Conservation (phyloP, 768 basidiomycete species). For the Trametes gibbosa region DNA sequence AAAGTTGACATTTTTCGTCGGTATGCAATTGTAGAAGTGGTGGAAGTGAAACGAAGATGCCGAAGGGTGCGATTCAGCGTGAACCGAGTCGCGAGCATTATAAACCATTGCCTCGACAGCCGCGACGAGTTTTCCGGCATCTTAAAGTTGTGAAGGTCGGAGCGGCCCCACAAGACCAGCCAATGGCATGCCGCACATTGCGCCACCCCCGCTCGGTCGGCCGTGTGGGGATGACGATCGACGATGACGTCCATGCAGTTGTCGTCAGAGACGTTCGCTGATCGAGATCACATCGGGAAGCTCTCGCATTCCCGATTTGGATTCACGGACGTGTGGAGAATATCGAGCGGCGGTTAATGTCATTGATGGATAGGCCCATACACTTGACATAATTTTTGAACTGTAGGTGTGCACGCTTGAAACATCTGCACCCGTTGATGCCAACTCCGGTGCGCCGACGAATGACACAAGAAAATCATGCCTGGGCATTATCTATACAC, state of each 20-base stretch:
- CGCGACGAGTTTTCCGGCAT: background rate
- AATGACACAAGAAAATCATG: too few species aligned
- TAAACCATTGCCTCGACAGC: background rate
- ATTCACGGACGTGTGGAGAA: too few species aligned
- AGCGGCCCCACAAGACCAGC: background rate
- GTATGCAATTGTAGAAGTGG: background rate
- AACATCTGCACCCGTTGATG: too few species aligned
- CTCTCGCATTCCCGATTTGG: background rate
- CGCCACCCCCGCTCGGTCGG: background rate
- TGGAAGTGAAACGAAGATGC: background rate
- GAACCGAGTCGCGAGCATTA: slow-evolving; percentile 6
- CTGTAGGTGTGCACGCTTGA: too few species aligned
- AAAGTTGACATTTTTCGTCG: slow-evolving; percentile 31
- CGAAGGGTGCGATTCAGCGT: background rate
- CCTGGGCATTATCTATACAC: too few species aligned
- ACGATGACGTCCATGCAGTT: slow-evolving; percentile 6
- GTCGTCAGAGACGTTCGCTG: background rate
- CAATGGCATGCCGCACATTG: slow-evolving; percentile 1
- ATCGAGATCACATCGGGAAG: slow-evolving; percentile 20
- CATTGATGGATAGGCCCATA: too few species aligned
- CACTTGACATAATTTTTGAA: too few species aligned
- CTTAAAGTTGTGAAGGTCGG: background rate
- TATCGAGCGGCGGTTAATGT: too few species aligned
- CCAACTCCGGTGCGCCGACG: too few species aligned
- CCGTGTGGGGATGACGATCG: background rate